Evolutionary conservation across 2,329 filamentous ascomycete genomes (phyloP).

Genomic region (Aspergillus ibericus): DNA sequence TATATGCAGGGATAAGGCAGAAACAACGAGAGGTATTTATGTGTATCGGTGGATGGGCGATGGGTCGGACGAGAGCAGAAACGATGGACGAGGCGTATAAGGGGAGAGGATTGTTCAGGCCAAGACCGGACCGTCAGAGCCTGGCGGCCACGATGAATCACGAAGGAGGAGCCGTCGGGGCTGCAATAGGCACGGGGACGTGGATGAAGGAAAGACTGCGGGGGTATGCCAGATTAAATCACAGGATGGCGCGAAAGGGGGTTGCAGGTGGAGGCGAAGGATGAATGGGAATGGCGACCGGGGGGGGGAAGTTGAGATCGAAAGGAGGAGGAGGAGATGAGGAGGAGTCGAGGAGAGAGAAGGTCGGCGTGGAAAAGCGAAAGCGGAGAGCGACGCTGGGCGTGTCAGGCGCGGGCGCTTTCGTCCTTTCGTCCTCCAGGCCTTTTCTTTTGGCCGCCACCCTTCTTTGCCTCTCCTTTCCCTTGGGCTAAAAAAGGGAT

Average conservation of each 20-base stretch:
- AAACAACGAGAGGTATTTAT: conserved; percentile 1
- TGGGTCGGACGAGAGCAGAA: conserved; percentile 14
- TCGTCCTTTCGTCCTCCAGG: not conserved
- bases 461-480: not conserved
- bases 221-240: not conserved
- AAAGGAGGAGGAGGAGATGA: not conserved
- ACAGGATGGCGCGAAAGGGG: not conserved
- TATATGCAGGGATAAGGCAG: conserved; percentile 6
- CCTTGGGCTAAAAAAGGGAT: not conserved
- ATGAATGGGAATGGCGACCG: not conserved
- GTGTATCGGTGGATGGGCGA: not conserved
- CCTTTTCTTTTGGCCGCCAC: conserved; percentile 10
- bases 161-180: conserved; percentile 6
- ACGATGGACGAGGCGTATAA: conserved; percentile 18
- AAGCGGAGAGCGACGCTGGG: conserved; percentile 3
- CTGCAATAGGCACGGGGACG: not conserved
- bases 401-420: conserved; percentile 8
- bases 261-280: not conserved
- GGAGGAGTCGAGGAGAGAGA: not conserved
- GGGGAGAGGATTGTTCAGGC: conserved; percentile 18
- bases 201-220: conserved; percentile 3
- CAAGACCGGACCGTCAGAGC: conserved; percentile 22
- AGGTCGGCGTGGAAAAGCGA: conserved; percentile 3
- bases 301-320: not conserved
- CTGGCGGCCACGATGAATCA: conserved; percentile 15